A percentile compares a stretch with the other conserved stretches of the same genome.
Evolutionary conservation across 345 rosid species (phyloP).

Genomic region (Cochlearia excelsa): DNA sequence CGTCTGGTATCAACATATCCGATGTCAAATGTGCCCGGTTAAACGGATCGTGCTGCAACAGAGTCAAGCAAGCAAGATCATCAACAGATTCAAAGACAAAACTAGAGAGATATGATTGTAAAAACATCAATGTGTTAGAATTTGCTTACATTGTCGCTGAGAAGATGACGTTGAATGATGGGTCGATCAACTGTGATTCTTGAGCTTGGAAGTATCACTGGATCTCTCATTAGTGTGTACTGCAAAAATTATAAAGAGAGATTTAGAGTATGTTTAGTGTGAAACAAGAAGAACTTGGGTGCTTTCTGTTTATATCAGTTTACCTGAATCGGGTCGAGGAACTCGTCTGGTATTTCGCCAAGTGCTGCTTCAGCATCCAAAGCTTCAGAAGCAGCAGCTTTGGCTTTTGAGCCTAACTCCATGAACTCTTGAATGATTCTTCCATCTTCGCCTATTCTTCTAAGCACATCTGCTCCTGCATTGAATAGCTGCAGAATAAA

Average conservation of each 20-base stretch:
- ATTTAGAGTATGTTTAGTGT: neutral
- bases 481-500: constrained; percentile 58
- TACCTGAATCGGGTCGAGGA: constrained; percentile 66
- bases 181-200: constrained; percentile 81
- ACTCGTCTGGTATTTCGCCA: constrained; percentile 96
- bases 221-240: constrained; percentile 97
- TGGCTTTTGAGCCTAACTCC: constrained; percentile 75
- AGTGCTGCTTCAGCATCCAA: constrained; percentile 93
- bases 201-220: constrained; percentile 93
- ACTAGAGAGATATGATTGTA: neutral
- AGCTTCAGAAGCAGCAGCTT: constrained; percentile 92
- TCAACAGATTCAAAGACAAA: neutral
- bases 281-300: no score
- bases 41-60: constrained; percentile 89
- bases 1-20: constrained; percentile 80
- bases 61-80: constrained; percentile 10
- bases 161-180: constrained; percentile 97
- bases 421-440: constrained; percentile 69
- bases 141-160: constrained; percentile 68
- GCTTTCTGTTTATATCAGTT: no score
- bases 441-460: constrained; percentile 75
- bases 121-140: constrained; percentile 12
- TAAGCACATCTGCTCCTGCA: constrained; percentile 82
- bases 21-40: constrained; percentile 84
- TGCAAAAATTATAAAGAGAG: constrained; percentile 29